Evolutionary conservation across 495 filamentous ascomycete species (phyloP), one percentile per base, ranked within the genome.

Genomic region (Rostrohypoxylon terebratum): DNA sequence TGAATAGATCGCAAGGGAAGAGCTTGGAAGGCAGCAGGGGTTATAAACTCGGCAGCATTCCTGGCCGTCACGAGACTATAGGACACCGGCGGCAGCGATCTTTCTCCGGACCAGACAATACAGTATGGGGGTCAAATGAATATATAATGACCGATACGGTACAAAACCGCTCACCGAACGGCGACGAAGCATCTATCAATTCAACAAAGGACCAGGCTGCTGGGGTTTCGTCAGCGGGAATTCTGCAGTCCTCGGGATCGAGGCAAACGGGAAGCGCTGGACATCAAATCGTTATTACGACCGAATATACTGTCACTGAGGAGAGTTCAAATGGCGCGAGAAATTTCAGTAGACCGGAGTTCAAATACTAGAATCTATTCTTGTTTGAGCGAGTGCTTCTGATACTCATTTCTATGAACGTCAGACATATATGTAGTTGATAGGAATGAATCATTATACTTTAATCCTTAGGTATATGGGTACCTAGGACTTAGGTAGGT

Each of bases 11-110:
- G 9, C 61, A 42, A 36, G 23, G 8, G 10, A 57, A 40, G 0
- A 76, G 54, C 34, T 57, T 63, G 18, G 63, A 34, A 21, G 62
- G 64, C 5, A 63, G 44, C 9, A 58, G 60, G 5, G 78, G 72
- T 3, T 78, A 78, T 54, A 71, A 65, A 34, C 70, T 75, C 5
- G 53, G 65, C 28, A 75, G 72, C 54, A 0, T 72, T 20, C 59
- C 74, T 6, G 59, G 55, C 10, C 73, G 61, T 21, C 42, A 21
- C 3, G 53, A 47, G n/a, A 74, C 67, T 45, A 74, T 72, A 28
- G 81, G 76, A 72, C 79, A 76, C 62, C 82, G 81, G 67, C 74
- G 77, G 4, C 81, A 85, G 55, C 81, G 81, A 1, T 73, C 85
- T 0, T 72, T 84, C 1, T 80, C 81, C 0, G 59, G 82, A 1